A percentile compares a stretch with the other conserved stretches of the same genome.
phyloP scores from a whole-genome alignment of 139 green algal species.

The Chlorella sp. region DNA sequence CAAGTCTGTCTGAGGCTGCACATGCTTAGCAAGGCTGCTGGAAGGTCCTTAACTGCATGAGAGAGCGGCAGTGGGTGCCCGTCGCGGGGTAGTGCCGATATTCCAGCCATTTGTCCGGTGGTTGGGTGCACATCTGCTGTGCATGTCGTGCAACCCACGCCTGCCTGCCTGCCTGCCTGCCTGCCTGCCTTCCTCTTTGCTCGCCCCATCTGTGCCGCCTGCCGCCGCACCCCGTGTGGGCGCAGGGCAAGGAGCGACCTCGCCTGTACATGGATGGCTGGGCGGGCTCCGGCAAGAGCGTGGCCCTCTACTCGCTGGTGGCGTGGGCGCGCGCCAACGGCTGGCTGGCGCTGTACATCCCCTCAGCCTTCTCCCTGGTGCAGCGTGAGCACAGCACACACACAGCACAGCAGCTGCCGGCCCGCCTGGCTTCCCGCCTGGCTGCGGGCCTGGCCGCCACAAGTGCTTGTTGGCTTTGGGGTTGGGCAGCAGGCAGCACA shows the following conservation, averaged over 20 bases:
- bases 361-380: constrained; percentile 59
- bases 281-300: constrained; percentile 70
- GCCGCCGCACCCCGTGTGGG: neutral
- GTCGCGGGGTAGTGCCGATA: too few relatives aligned
- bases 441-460: too few relatives aligned
- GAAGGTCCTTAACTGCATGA: too few relatives aligned
- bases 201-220: neutral
- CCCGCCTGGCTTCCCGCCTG: neutral
- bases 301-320: constrained; percentile 67
- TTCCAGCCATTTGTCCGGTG: too few relatives aligned
- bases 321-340: constrained; percentile 62
- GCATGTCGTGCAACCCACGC: too few relatives aligned
- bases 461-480: neutral
- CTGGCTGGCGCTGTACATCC: constrained; percentile 77
- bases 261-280: constrained; percentile 47
- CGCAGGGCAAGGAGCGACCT: neutral
- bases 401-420: neutral
- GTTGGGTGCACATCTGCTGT: too few relatives aligned
- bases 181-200: neutral
- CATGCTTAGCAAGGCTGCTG: too few relatives aligned
- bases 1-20: too few relatives aligned
- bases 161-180: neutral
- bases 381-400: constrained; percentile 53
- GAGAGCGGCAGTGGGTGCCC: too few relatives aligned
- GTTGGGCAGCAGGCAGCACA: too few relatives aligned